Percentiles rank a stretch among this genome's conserved stretches.
phyloP scores from a whole-genome alignment of 495 filamentous ascomycete species.

The Xanthoparmelia taractica region DNA sequence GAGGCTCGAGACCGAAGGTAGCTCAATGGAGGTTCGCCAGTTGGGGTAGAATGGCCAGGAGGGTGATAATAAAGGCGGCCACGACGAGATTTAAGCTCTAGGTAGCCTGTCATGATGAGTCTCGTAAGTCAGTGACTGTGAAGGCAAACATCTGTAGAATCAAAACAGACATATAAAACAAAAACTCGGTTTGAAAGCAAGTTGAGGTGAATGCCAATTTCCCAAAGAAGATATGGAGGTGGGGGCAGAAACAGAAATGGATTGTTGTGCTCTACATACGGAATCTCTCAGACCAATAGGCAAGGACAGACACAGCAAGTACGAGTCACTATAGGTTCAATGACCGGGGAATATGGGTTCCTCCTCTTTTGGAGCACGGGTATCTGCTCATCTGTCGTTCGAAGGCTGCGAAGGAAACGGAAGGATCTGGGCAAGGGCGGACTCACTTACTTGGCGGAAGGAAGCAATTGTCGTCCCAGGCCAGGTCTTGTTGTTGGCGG shows the following conservation, averaged over 20 bases:
- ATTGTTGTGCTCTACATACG: background rate
- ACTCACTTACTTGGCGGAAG: background rate
- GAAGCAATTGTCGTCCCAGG: background rate
- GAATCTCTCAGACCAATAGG: background rate
- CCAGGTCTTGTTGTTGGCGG: background rate
- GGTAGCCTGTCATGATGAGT: slow-evolving; percentile 8
- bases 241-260: background rate
- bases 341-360: background rate
- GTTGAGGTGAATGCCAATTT: background rate
- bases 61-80: background rate
- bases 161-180: too few species aligned
- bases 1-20: background rate
- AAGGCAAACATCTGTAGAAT: background rate
- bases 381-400: background rate
- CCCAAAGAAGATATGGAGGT: background rate
- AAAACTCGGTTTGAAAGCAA: background rate
- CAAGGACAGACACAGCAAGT: background rate
- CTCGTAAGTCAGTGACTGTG: background rate
- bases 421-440: background rate
- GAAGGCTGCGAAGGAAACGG: background rate
- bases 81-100: background rate
- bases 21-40: background rate
- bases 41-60: background rate
- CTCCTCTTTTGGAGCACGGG: background rate
- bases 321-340: background rate